These are phyloP conservation scores for Talaromyces proteolyticus DNA, from an alignment of 495 filamentous ascomycete genomes.

Conservation along the genomic window DNA sequence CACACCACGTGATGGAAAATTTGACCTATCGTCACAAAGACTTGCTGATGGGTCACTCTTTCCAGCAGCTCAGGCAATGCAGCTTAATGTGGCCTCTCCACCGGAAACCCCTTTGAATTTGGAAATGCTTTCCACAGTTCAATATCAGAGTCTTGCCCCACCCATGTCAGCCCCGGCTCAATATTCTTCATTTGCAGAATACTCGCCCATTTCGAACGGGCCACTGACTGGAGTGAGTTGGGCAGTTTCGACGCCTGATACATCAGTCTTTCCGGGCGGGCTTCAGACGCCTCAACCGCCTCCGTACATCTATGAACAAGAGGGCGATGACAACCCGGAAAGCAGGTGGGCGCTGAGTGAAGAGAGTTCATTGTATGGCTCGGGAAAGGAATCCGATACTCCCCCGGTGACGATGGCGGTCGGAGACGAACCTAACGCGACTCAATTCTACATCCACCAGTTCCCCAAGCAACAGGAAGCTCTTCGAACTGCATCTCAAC, in stretches of 20 bases:
- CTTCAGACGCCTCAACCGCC: conserved; percentile 14
- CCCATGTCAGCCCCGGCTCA: conserved; percentile 43
- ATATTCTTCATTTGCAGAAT: conserved; percentile 36
- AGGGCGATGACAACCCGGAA: conserved; percentile 2
- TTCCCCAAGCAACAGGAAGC: conserved; percentile 38
- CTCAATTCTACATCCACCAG: conserved; percentile 38
- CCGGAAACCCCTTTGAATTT: conserved; percentile 38
- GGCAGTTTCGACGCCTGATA: conserved; percentile 35
- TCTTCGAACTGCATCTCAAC: conserved; percentile 30
- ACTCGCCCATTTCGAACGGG: conserved; percentile 21
- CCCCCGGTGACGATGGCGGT: conserved; percentile 9
- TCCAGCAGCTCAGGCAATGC: conserved; percentile 37
- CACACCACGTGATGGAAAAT: conserved; percentile 31
- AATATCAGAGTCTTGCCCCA: conserved; percentile 31
- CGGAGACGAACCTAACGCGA: conserved; percentile 23
- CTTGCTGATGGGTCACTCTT: conserved; percentile 21
- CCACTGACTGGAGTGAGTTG: conserved; percentile 34
- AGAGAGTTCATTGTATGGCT: conserved; percentile 6
- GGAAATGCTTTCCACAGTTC: conserved; percentile 30
- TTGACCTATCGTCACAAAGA: conserved; percentile 35
- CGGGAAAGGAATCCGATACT: conserved; percentile 29
- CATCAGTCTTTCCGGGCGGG: conserved; percentile 20
- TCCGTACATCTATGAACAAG: conserved; percentile 6
- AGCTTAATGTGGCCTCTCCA: conserved; percentile 41
- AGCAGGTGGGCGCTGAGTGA: neutral